Base-by-base conservation (phyloP, 2,329 filamentous ascomycete species). In the Fusarium pseudograminearum region DNA sequence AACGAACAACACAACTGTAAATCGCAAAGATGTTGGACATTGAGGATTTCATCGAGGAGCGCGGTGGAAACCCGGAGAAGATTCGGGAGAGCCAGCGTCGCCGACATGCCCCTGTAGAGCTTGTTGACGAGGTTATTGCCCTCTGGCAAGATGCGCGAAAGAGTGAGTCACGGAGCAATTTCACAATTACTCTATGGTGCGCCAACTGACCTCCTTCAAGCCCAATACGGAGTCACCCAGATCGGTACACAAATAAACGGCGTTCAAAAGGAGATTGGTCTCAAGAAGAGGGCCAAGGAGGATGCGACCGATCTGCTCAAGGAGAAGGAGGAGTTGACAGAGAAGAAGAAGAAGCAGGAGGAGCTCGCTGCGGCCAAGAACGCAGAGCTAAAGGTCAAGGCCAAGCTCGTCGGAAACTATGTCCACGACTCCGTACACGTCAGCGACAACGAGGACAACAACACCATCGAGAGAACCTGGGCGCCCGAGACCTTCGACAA, bases 281-380 rank as follows among this genome's bases (percentile, higher is more conserved):
- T 88, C 76, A 97, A 95, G 86, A 97, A 97, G 84, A 97, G 97
- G 88, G 90, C 90, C 73, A 97, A 98, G 85, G 93, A 97, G 83
- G 90, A 95, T 78, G 93, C 93, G 41, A 89, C 89, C 73, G 91
- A 94, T 41, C 84, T 98, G 65, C 84, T 98, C 61, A 84, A 90
- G 77, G 85, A 95, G 79, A 98, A 97, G 82, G 84, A 85, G 52
- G 88, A 90, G 6, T 82, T 97, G 50, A 91, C 94, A 76, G 90
- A 92, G 80, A 86, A 94, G 81, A 95, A 97, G 85, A 94, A 94
- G 82, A 86, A 86, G 45, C 85, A 94, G 62, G 89, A 94, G 73
- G 91, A 93, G 34, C 82, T 87, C 60, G 94, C 94, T 4, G 84
- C 85, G 18, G 87, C 91, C 78, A 97, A 97, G 82, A 91, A 96